These are phyloP conservation scores for Boletellus sp. DNA, from an alignment of 768 basidiomycete species.

Conservation along the genomic window DNA sequence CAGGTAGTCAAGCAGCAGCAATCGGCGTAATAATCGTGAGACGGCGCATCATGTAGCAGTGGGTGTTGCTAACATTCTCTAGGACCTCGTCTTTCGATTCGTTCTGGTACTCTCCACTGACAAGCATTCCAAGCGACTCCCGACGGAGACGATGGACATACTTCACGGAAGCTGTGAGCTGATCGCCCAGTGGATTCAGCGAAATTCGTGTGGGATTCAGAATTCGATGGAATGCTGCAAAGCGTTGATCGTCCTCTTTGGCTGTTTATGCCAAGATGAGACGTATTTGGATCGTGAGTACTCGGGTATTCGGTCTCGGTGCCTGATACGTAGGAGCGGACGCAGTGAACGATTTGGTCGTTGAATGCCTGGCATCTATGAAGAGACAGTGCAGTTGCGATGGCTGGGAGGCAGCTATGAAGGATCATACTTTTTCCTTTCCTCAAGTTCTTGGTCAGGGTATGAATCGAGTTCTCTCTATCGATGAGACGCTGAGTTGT, in stretches of 20 bases:
- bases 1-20: slow-evolving; percentile 5
- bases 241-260: slow-evolving; percentile 26
- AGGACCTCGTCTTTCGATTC: slow-evolving; percentile 24
- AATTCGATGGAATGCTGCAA: slow-evolving; percentile 30
- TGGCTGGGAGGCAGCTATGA: slow-evolving; percentile 20
- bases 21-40: slow-evolving; percentile 31
- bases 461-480: slow-evolving; percentile 5
- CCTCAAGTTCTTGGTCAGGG: slow-evolving; percentile 17
- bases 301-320: not conserved
- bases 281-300: slow-evolving; percentile 18
- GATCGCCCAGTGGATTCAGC: slow-evolving; percentile 23
- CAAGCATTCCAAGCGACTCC: slow-evolving; percentile 10
- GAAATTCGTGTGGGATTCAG: slow-evolving; percentile 23
- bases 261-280: slow-evolving; percentile 19
- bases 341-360: slow-evolving; percentile 18
- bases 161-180: slow-evolving; percentile 19
- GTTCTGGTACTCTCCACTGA: slow-evolving; percentile 15
- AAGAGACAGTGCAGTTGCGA: slow-evolving; percentile 9
- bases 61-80: slow-evolving; percentile 6
- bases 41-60: not conserved
- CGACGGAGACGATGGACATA: slow-evolving; percentile 15
- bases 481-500: slow-evolving; percentile 1
- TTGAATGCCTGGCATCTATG: slow-evolving; percentile 19
- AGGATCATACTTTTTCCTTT: slow-evolving; percentile 11
- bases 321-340: not conserved